Conservation (phyloP, 2,329 filamentous ascomycete species). For the Pseudogymnoascus sp. region DNA sequence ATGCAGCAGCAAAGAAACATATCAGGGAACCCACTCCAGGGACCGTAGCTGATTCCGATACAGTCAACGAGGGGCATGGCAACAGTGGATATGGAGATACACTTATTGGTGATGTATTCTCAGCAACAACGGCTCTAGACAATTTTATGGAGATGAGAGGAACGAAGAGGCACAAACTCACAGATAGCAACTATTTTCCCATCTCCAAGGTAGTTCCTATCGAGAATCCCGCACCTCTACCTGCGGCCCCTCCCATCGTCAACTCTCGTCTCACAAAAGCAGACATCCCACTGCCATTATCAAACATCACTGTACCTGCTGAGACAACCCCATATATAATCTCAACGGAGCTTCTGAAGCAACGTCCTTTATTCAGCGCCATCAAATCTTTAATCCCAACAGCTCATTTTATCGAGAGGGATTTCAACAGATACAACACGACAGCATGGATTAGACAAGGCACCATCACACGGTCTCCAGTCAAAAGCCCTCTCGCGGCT, state of each 20-base stretch:
- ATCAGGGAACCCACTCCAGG: not conserved
- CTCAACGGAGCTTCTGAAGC: conserved; percentile 38
- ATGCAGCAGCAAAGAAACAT: not conserved
- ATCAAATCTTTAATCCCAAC: conserved; percentile 43
- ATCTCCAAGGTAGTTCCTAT: not conserved
- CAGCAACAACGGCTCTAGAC: conserved; percentile 36
- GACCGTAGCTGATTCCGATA: not conserved
- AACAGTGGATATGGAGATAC: not conserved
- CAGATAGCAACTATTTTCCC: conserved; percentile 25
- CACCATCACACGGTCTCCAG: conserved; percentile 29
- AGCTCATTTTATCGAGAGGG: conserved; percentile 52
- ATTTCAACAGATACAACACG: conserved; percentile 40
- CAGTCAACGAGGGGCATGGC: not conserved
- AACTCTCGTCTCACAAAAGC: not conserved
- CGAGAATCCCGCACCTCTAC: not conserved
- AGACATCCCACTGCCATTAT: conserved; percentile 16
- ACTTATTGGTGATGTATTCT: conserved; percentile 29
- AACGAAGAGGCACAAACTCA: conserved; percentile 24
- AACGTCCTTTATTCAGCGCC: conserved; percentile 41
- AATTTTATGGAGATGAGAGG: conserved; percentile 45
- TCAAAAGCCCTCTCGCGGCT: conserved; percentile 34
- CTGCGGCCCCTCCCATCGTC: not conserved
- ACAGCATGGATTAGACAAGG: conserved; percentile 28
- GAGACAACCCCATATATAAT: conserved; percentile 41
- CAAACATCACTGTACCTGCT: conserved; percentile 15